phyloP scores from a whole-genome alignment of 352 stramenopile genomes.

The Globisporangium lucens region DNA sequence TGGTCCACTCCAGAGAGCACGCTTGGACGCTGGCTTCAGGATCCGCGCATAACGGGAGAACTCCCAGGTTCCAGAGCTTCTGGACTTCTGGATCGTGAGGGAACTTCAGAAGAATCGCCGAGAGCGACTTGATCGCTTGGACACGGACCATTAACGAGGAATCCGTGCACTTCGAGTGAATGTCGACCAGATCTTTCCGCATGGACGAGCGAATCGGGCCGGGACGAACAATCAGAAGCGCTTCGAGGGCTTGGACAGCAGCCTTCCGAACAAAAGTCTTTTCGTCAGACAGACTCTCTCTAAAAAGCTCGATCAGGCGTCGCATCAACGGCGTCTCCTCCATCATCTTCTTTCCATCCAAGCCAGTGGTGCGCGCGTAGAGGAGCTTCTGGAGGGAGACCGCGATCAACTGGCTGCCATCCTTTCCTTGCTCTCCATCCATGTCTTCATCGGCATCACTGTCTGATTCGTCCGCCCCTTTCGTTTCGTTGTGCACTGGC shows the following conservation, averaged over 20 bases:
- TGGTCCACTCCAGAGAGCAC: conserved; percentile 53
- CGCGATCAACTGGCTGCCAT: conserved; percentile 33
- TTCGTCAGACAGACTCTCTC: conserved; percentile 69
- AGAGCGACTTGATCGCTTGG: conserved; percentile 81
- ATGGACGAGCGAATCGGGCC: conserved; percentile 51
- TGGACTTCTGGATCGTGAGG: conserved; percentile 66
- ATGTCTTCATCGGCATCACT: conserved; percentile 23
- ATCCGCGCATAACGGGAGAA: conserved; percentile 80
- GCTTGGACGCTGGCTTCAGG: conserved; percentile 74
- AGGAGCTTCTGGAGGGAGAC: conserved; percentile 50
- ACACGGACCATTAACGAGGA: conserved; percentile 75
- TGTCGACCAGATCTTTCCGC: conserved; percentile 66
- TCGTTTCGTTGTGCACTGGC: conserved; percentile 4
- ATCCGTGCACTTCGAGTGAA: conserved; percentile 74
- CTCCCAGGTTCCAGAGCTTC: conserved; percentile 79
- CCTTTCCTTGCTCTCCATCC: conserved; percentile 8
- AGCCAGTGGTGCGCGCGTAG: conserved; percentile 30
- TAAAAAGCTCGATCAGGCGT: conserved; percentile 67
- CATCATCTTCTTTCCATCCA: conserved; percentile 27
- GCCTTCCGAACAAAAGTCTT: conserved; percentile 83
- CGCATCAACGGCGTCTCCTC: conserved; percentile 68
- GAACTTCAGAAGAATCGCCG: conserved; percentile 70
- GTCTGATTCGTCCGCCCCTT: conserved; percentile 1
- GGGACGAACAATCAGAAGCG: conserved; percentile 54
- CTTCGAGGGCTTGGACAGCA: conserved; percentile 75